phyloP scores from a whole-genome alignment of 192 early-diverging fungal genomes.

The Haplosporangium gracile region DNA sequence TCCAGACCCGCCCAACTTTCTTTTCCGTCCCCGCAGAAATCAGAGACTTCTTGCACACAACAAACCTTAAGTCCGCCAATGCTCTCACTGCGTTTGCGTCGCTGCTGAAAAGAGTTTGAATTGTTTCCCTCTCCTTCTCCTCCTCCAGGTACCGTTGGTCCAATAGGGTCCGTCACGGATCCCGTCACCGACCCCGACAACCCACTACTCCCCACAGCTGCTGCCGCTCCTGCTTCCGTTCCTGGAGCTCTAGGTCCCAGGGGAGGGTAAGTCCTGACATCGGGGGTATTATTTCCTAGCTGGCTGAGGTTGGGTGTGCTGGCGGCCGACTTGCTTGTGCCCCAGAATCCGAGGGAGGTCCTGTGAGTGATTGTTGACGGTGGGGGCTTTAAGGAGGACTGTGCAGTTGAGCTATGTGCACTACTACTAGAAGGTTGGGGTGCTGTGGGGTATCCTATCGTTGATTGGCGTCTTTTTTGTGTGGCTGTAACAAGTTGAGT shows the following conservation, averaged over 20 bases:
- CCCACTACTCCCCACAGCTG: background rate
- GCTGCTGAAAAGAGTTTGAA: slow-evolving; percentile 35
- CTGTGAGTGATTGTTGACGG: slow-evolving; percentile 8
- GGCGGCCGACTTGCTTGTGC: slow-evolving; percentile 33
- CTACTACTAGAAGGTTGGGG: background rate
- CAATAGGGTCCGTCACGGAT: background rate
- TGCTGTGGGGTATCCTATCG: slow-evolving; percentile 17
- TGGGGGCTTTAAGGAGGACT: slow-evolving; percentile 13
- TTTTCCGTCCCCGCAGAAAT: background rate
- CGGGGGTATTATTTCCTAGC: background rate
- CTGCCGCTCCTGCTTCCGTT: background rate
- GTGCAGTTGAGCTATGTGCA: background rate
- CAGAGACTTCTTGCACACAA: too few species aligned
- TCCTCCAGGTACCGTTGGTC: slow-evolving; percentile 7
- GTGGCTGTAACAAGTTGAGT: background rate
- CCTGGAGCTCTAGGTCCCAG: background rate
- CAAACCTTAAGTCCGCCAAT: slow-evolving; percentile 43
- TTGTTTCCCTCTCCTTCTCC: slow-evolving; percentile 8
- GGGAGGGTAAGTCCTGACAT: slow-evolving; percentile 2
- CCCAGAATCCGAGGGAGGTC: slow-evolving; percentile 27
- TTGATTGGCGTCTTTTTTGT: slow-evolving; percentile 26
- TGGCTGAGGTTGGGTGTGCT: slow-evolving; percentile 39
- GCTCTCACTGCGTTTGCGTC: slow-evolving; percentile 47
- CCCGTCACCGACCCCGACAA: background rate
- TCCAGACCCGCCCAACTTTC: background rate